phyloP scores from a whole-genome alignment of 768 basidiomycete genomes.

The Megacollybia marginata region DNA sequence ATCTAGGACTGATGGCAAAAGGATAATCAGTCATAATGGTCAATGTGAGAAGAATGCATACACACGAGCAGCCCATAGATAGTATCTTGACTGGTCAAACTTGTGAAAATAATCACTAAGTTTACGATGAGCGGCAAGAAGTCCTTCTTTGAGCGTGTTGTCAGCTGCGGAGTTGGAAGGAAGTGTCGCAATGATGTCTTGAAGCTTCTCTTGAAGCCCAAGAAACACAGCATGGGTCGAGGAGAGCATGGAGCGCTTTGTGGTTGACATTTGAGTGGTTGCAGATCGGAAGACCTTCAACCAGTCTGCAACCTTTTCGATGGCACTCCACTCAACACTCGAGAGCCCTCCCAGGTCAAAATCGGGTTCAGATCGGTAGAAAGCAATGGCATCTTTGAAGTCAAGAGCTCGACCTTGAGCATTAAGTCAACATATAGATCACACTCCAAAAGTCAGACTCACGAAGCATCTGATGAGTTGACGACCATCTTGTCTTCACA shows the following conservation, averaged over 20 bases:
- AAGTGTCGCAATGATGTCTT: constrained; percentile 10
- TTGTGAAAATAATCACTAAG: constrained; percentile 24
- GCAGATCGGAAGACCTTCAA: constrained; percentile 20
- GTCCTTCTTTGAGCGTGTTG: constrained; percentile 9
- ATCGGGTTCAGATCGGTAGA: constrained; percentile 12
- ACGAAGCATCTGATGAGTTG: constrained; percentile 27
- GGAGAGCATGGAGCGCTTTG: constrained; percentile 22
- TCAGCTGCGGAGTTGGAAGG: constrained; percentile 7
- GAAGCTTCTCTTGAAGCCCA: constrained; percentile 23
- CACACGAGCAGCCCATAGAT: constrained; percentile 23
- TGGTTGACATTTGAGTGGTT: constrained; percentile 25
- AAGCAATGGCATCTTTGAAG: constrained; percentile 9
- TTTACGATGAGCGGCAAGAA: constrained; percentile 21
- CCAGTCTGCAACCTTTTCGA: constrained; percentile 17
- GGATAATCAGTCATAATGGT: neutral
- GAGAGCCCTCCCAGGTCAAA: constrained; percentile 11
- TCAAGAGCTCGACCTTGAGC: constrained; percentile 21
- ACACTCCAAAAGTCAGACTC: too few species aligned
- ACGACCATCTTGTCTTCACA: constrained; percentile 24
- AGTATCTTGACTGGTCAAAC: constrained; percentile 23
- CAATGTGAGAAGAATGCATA: neutral
- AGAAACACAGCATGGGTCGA: constrained; percentile 24
- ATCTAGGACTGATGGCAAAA: constrained; percentile 19
- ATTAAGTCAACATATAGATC: neutral
- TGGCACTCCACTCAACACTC: constrained; percentile 19